Base-by-base conservation (phyloP, 352 stramenopile species). In the Pythium pyrilobum region DNA sequence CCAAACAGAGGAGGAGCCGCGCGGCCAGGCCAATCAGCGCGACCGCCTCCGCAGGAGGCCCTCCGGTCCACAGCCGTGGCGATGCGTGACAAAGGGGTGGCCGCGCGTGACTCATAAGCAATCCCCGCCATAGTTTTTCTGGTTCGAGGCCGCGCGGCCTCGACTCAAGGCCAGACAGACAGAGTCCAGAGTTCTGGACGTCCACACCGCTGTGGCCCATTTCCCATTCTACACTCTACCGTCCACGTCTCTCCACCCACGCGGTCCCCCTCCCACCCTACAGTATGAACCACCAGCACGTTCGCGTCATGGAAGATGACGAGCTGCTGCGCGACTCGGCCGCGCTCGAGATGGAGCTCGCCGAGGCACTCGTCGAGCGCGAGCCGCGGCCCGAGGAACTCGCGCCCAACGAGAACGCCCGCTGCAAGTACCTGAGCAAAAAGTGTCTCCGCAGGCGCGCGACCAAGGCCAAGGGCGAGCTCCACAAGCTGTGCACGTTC, bases 371-470 rank as follows among this genome's bases (percentile, higher is more conserved):
- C 20, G 39, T 54, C 5, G 58, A 66, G 25, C 51, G 52, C 52
- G 51, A 52, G n/a, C 57, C 57, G 25, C 28, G 18, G 50, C 51
- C 45, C 31, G 51, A 66, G n/a, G 58, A 66, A 29, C 39, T 66
- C 39, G 58, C 58, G 8, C 9, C 38, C 13, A 44, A 60, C 33
- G 58, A 66, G 41, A 46, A 36, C 13, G 46, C 45, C 34, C 59
- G 59, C 39, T 74, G 66, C 62, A 66, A 71, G 54, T 74, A 74
- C 62, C 47, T 62, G 25, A 70, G 59, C 59, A 68, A 69, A 23
- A 48, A 54, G 29, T 74, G 66, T 18, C 18, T 56, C 9, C 52
- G 39, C 15, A 13, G 28, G 37, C 66, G 66, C 23, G 45, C 58
- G 10, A 61, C 41, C 49, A 74, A 74, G 40, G 56, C 46, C 56